Conservation (phyloP, 2,329 filamentous ascomycete species). For the Cryphonectria carpinicola region DNA sequence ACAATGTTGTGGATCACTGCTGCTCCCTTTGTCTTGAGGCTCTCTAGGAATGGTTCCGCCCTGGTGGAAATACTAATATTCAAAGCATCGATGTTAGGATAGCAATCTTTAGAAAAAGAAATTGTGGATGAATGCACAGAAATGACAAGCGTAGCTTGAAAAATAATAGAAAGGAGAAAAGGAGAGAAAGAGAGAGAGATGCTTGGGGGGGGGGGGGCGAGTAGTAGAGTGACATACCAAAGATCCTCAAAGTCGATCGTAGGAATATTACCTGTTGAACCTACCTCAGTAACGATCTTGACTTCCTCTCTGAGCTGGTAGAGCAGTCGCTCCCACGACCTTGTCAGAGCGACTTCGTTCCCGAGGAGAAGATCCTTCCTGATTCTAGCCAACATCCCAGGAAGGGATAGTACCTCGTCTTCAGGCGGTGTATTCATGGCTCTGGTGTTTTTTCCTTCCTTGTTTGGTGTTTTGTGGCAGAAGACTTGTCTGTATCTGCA, state of each 20-base stretch:
- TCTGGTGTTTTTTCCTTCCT: not conserved
- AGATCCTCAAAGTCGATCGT: conserved; percentile 47
- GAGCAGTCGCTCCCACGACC: conserved; percentile 47
- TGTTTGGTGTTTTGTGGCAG: conserved; percentile 5
- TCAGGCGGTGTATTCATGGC: conserved; percentile 24
- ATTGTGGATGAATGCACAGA: not conserved
- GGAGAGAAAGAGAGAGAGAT: not conserved
- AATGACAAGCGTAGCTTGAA: not conserved
- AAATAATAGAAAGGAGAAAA: not conserved
- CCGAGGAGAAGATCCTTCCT: conserved; percentile 45
- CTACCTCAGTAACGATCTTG: conserved; percentile 40
- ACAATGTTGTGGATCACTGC: conserved; percentile 41
- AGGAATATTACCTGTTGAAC: conserved; percentile 44
- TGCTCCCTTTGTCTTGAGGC: conserved; percentile 38
- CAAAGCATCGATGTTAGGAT: not conserved
- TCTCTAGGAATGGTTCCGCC: conserved; percentile 34
- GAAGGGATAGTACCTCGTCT: conserved; percentile 38
- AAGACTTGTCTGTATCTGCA: not conserved
- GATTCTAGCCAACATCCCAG: conserved; percentile 45
- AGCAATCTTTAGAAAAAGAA: not conserved
- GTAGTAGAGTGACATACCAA: conserved; percentile 18
- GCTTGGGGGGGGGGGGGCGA: no score
- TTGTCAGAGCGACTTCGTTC: conserved; percentile 42
- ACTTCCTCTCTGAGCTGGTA: conserved; percentile 43
- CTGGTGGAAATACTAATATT: not conserved